Conservation (phyloP, 345 rosid species). For the Crucihimalaya himalaica region DNA sequence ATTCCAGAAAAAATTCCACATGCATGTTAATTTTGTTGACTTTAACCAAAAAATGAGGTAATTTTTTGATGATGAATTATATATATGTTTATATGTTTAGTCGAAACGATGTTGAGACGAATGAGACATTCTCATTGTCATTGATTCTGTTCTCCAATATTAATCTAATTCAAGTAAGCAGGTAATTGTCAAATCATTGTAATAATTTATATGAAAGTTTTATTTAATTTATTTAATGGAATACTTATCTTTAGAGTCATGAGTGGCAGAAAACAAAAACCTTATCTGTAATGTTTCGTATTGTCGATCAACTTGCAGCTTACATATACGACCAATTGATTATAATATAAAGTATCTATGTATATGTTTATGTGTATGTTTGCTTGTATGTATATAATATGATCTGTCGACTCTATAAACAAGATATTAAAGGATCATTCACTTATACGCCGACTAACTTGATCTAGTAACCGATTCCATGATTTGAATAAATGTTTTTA, state of each 20-base stretch:
- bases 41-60: neutral
- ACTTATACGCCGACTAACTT: too few species aligned
- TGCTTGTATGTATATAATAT: too few species aligned
- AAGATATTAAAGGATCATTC: too few species aligned
- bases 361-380: neutral
- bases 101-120: neutral
- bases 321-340: slow-evolving; percentile 17
- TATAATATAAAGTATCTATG: neutral
- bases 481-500: too few species aligned
- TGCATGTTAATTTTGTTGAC: neutral
- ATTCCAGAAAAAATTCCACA: neutral
- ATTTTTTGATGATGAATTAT: neutral
- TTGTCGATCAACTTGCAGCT: slow-evolving; percentile 6
- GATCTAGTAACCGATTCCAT: too few species aligned
- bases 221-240: neutral
- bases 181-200: slow-evolving; percentile 26
- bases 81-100: neutral
- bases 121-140: neutral
- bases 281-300: neutral
- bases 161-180: neutral
- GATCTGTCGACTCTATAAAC: neutral
- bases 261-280: neutral
- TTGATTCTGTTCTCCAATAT: neutral
- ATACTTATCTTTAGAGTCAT: slow-evolving; percentile 25
- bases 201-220: neutral